Conservation (phyloP, 495 filamentous ascomycete species). For the Copromyces sp. region DNA sequence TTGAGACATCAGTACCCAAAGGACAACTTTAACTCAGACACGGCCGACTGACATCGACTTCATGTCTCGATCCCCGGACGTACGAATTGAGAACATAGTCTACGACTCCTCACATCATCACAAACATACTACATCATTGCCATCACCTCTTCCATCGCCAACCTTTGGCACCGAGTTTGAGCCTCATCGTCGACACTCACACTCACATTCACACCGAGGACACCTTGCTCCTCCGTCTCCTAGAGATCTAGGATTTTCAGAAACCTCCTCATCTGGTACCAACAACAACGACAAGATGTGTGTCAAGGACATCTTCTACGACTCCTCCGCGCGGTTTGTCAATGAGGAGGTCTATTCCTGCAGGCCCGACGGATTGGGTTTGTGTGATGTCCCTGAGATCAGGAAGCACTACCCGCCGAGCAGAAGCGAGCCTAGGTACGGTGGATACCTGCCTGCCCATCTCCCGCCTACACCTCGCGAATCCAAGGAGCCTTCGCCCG, state of each 20-base stretch:
- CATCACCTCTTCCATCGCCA: background rate
- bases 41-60: slow-evolving; percentile 29
- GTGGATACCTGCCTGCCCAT: slow-evolving; percentile 14
- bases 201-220: background rate
- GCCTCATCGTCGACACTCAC: background rate
- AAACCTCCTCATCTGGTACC: slow-evolving; percentile 12
- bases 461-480: slow-evolving; percentile 25
- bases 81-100: slow-evolving; percentile 22
- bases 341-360: too few relatives aligned
- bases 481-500: slow-evolving; percentile 33
- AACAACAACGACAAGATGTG: slow-evolving; percentile 31
- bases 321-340: slow-evolving; percentile 14
- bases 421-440: slow-evolving; percentile 15
- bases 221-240: slow-evolving; percentile 10
- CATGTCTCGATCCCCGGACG: slow-evolving; percentile 11
- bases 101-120: slow-evolving; percentile 15
- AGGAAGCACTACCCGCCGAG: background rate
- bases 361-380: too few relatives aligned
- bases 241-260: slow-evolving; percentile 11
- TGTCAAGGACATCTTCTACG: slow-evolving; percentile 28
- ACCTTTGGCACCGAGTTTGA: background rate
- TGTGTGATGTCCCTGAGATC: too few relatives aligned
- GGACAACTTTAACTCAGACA: slow-evolving; percentile 30
- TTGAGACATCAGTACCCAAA: slow-evolving; percentile 25
- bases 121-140: slow-evolving; percentile 7